Percentiles rank a stretch among this genome's conserved stretches.
These are phyloP conservation scores for Aspergillus carlsbadensis DNA, from an alignment of 495 filamentous ascomycete species.

Conservation along the genomic window DNA sequence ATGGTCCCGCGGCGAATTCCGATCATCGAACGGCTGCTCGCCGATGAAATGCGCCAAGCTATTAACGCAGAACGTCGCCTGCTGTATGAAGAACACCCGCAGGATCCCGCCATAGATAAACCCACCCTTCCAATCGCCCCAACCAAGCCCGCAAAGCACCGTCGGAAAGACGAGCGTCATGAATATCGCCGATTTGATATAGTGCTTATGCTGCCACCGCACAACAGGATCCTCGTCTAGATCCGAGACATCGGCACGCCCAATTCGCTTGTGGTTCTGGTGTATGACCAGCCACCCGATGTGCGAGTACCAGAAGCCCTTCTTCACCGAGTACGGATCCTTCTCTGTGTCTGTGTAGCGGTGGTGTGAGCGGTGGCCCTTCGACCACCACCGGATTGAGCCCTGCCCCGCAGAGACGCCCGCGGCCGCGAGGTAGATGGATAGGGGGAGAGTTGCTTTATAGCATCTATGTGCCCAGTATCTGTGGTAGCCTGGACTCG, in stretches of 20 bases:
- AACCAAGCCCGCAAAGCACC: slow-evolving; percentile 70
- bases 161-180: slow-evolving; percentile 80
- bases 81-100: slow-evolving; percentile 87
- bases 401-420: slow-evolving; percentile 88
- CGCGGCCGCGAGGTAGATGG: slow-evolving; percentile 77
- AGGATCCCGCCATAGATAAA: slow-evolving; percentile 86
- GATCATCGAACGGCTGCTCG: slow-evolving; percentile 91
- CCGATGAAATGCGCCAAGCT: slow-evolving; percentile 91
- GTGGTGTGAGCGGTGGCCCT: slow-evolving; percentile 88
- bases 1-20: slow-evolving; percentile 87
- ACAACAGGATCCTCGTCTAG: slow-evolving; percentile 85
- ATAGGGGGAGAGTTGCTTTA: slow-evolving; percentile 71
- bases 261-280: slow-evolving; percentile 77
- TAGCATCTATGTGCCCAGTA: slow-evolving; percentile 87
- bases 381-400: slow-evolving; percentile 88
- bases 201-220: slow-evolving; percentile 83
- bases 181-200: slow-evolving; percentile 72
- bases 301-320: slow-evolving; percentile 87
- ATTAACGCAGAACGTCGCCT: slow-evolving; percentile 95
- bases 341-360: slow-evolving; percentile 94
- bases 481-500: slow-evolving; percentile 67
- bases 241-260: slow-evolving; percentile 86
- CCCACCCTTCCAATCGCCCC: slow-evolving; percentile 79
- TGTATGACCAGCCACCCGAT: slow-evolving; percentile 82
- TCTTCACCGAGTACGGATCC: slow-evolving; percentile 90